phyloP scores from a whole-genome alignment of 179 eudicot species.

The Kewa caespitosa region DNA sequence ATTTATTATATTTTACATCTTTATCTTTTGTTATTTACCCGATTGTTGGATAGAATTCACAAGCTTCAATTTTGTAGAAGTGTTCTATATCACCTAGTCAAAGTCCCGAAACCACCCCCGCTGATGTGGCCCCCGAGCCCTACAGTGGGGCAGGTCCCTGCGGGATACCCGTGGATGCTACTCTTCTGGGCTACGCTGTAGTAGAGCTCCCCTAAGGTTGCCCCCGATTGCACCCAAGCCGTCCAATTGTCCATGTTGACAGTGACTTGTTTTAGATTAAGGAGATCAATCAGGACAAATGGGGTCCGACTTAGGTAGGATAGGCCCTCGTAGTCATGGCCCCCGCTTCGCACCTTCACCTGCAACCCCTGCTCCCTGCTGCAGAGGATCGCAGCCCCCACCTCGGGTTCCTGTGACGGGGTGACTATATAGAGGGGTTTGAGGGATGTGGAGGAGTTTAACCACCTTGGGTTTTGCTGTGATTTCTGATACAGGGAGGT shows the following conservation, averaged over 20 bases:
- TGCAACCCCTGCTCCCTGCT: constrained; percentile 23
- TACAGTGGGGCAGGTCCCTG: constrained; percentile 10
- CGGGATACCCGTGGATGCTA: constrained; percentile 7
- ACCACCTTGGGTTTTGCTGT: constrained; percentile 34
- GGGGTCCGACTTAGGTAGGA: constrained; percentile 27
- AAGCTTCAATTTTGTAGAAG: no score
- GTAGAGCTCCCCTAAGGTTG: constrained; percentile 20
- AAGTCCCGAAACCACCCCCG: constrained; percentile 17
- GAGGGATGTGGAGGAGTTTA: constrained; percentile 21
- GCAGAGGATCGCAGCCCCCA: constrained; percentile 21
- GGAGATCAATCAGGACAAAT: constrained; percentile 27
- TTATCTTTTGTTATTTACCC: no score
- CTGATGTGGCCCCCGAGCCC: constrained; percentile 20
- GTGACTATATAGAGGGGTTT: constrained; percentile 26
- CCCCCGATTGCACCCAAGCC: constrained; percentile 19
- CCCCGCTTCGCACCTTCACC: constrained; percentile 31
- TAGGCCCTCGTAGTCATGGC: constrained; percentile 33
- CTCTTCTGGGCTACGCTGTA: constrained; percentile 8
- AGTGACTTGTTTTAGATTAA: constrained; percentile 14
- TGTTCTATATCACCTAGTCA: constrained; percentile 17
- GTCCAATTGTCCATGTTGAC: constrained; percentile 16
- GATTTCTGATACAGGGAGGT: constrained; percentile 16
- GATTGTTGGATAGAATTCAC: no score
- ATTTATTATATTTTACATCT: no score
- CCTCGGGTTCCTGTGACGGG: constrained; percentile 24